Evolutionary conservation across 1,139 yeast genomes (phyloP).

Genomic region (Geotrichum cucujoidarum): DNA sequence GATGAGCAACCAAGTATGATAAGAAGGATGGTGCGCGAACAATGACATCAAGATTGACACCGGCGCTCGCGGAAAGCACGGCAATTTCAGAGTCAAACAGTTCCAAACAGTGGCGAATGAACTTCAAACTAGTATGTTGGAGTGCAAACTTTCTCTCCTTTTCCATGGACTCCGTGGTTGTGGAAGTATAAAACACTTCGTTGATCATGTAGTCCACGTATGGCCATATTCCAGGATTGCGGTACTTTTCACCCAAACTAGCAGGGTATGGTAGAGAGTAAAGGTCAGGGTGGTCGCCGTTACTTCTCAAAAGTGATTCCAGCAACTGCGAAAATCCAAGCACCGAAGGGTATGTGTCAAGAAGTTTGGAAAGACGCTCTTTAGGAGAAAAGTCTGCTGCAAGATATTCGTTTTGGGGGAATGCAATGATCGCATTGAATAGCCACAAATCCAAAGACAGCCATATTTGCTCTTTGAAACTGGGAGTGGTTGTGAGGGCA

Average conservation of each 20-base stretch:
- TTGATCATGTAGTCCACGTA: constrained; percentile 66
- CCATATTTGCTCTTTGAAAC: constrained; percentile 60
- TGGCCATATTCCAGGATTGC: constrained; percentile 72
- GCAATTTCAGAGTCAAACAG: constrained; percentile 64
- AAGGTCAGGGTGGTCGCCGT: constrained; percentile 25
- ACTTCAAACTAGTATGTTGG: constrained; percentile 50
- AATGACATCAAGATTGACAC: constrained; percentile 48
- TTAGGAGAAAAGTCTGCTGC: constrained; percentile 27
- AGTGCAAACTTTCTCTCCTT: constrained; percentile 42
- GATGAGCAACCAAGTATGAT: constrained; percentile 51
- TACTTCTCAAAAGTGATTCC: constrained; percentile 38
- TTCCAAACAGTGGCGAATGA: constrained; percentile 50
- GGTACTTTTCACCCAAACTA: constrained; percentile 56
- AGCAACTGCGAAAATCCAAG: constrained; percentile 57
- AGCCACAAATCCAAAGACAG: constrained; percentile 67
- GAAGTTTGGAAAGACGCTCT: constrained; percentile 31
- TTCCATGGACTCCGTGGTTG: constrained; percentile 32
- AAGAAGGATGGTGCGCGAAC: constrained; percentile 42
- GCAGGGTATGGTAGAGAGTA: constrained; percentile 52
- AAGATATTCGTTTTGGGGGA: constrained; percentile 30
- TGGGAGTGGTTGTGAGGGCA: constrained; percentile 42
- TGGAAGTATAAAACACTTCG: constrained; percentile 56
- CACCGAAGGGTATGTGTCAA: constrained; percentile 40
- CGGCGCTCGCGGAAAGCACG: constrained; percentile 41
- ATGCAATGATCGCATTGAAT: constrained; percentile 39